Percentiles rank a stretch among this genome's conserved stretches.
Evolutionary conservation across 257 asterid species (phyloP).

Genomic region (Solanum chiquidenum): DNA sequence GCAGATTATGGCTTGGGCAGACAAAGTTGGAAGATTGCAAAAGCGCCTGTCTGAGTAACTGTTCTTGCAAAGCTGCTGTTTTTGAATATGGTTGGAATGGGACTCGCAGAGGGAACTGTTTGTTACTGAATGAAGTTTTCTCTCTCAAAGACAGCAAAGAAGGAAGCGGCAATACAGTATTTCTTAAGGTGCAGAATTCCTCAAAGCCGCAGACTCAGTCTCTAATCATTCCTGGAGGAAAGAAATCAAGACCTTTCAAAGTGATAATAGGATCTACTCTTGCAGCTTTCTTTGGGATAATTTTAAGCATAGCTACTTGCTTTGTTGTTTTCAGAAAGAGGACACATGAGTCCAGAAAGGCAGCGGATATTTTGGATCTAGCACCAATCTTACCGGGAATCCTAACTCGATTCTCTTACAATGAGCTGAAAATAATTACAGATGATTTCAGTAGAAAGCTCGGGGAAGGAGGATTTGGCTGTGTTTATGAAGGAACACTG

Average conservation of each 20-base stretch:
- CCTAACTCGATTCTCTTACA: background rate
- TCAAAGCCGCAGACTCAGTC: background rate
- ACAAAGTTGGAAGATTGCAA: background rate
- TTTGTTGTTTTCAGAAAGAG: background rate
- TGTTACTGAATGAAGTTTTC: background rate
- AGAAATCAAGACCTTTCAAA: background rate
- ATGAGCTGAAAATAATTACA: background rate
- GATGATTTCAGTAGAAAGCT: constrained; percentile 7
- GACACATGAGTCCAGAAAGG: background rate
- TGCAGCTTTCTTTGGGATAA: background rate
- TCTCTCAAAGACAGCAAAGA: background rate
- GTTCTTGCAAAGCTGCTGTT: constrained; percentile 2
- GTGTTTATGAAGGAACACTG: constrained; percentile 8
- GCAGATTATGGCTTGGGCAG: background rate
- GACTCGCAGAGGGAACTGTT: background rate
- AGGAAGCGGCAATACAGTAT: background rate
- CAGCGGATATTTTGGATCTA: background rate
- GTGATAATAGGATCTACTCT: background rate
- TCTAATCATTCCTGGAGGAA: background rate
- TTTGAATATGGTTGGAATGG: background rate
- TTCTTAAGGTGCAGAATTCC: background rate
- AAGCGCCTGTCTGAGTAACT: background rate
- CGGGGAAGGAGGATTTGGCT: constrained; percentile 20
- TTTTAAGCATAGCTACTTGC: background rate
- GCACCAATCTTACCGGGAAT: background rate